Percentiles rank a stretch among this genome's conserved stretches.
Conservation (phyloP, 2,329 filamentous ascomycete species). For the Myriangium duriaei region DNA sequence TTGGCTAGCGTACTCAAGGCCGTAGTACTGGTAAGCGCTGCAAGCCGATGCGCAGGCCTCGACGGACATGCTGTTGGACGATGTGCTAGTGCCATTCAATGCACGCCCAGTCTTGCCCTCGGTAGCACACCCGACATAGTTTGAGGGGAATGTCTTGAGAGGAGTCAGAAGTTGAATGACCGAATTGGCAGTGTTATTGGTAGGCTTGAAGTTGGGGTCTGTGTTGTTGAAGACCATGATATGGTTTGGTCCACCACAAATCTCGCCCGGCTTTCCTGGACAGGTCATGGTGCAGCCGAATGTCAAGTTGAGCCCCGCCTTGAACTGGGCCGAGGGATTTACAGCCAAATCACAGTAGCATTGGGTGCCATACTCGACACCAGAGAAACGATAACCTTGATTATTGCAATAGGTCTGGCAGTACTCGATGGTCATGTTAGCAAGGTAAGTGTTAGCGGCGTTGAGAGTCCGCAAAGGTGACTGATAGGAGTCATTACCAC, state of each 20-base stretch:
- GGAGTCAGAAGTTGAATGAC: conserved; percentile 10
- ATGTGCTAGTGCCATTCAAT: conserved; percentile 17
- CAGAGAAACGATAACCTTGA: conserved; percentile 20
- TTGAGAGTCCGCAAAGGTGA: conserved; percentile 16
- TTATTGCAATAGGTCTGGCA: conserved; percentile 19
- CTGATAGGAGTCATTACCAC: conserved; percentile 22
- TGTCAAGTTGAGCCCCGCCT: conserved; percentile 16
- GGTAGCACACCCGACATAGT: conserved; percentile 47
- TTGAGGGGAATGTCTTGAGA: conserved; percentile 10
- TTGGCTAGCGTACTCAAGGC: conserved; percentile 43
- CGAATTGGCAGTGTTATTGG: conserved; percentile 8
- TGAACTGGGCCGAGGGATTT: conserved; percentile 17
- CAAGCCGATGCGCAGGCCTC: conserved; percentile 44
- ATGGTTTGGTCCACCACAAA: conserved; percentile 21
- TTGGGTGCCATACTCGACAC: conserved; percentile 22
- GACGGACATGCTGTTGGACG: conserved; percentile 38
- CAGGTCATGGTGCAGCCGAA: conserved; percentile 19
- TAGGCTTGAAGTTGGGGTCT: conserved; percentile 16
- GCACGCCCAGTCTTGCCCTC: conserved; percentile 29
- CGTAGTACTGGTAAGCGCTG: conserved; percentile 40
- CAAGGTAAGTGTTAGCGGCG: conserved; percentile 15
- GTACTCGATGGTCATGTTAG: conserved; percentile 22
- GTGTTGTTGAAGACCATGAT: conserved; percentile 24
- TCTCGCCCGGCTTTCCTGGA: conserved; percentile 15
- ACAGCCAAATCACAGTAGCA: conserved; percentile 24